Percentiles rank a stretch among this genome's conserved stretches.
These are phyloP conservation scores for Alternaria novae-zelandiae DNA, from an alignment of 2,329 filamentous ascomycete species.

Conservation along the genomic window DNA sequence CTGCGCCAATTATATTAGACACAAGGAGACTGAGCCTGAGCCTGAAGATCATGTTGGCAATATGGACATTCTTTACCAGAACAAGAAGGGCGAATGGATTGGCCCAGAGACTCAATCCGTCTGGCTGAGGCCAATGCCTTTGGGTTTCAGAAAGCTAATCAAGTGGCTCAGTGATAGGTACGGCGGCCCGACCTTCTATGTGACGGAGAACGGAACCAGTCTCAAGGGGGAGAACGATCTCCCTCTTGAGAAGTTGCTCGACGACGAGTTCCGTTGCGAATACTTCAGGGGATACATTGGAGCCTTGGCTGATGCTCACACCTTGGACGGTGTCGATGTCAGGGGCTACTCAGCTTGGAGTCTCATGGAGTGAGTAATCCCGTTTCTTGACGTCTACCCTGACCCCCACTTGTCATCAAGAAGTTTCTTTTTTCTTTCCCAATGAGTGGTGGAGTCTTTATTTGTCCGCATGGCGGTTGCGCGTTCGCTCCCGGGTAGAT, in stretches of 20 bases:
- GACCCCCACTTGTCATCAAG: neutral
- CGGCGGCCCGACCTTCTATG: slow-evolving; percentile 77
- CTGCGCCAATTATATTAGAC: slow-evolving; percentile 84
- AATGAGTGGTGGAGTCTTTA: neutral
- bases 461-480: slow-evolving; percentile 1
- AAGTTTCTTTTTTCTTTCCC: neutral
- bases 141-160: slow-evolving; percentile 75
- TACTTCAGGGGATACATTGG: slow-evolving; percentile 81
- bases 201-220: slow-evolving; percentile 88
- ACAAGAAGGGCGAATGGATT: slow-evolving; percentile 75
- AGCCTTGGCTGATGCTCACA: slow-evolving; percentile 75
- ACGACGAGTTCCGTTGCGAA: slow-evolving; percentile 80
- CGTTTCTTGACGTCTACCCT: slow-evolving; percentile 15
- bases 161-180: slow-evolving; percentile 71
- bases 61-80: slow-evolving; percentile 73
- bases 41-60: slow-evolving; percentile 76
- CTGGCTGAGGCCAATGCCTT: slow-evolving; percentile 79
- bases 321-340: slow-evolving; percentile 77
- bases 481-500: neutral
- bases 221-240: slow-evolving; percentile 83
- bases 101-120: slow-evolving; percentile 82
- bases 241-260: slow-evolving; percentile 70
- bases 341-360: slow-evolving; percentile 86
- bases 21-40: slow-evolving; percentile 67
- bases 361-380: slow-evolving; percentile 71